Base-by-base conservation (phyloP, 2,329 filamentous ascomycete species). In the Calonectria hongkongensis region DNA sequence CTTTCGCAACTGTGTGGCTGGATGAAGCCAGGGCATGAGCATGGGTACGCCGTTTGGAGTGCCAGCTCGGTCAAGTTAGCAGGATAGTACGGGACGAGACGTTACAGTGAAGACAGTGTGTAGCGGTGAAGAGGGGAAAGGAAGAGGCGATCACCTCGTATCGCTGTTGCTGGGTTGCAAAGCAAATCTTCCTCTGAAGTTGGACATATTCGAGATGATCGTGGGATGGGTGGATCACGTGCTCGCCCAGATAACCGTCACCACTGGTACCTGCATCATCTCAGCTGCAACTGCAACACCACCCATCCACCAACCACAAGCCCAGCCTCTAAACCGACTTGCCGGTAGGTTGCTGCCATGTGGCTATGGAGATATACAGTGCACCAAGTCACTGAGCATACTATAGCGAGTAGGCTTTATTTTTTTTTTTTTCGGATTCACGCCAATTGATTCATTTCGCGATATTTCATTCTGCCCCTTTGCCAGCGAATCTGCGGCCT, bases 251-350 rank as follows among this genome's bases (percentile, higher is more conserved):
- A 25, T n/a, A 10, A 28, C 25, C n/a, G 33, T 30, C 41, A 33
- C 15, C 58, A 27, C 18, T 47, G 39, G 48, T 66, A 56, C 64
- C 64, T 66, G 64, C 50, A 25, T 66, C 64, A 36, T 50, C 48
- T 45, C 64, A 47, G 58, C 27, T 66, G 50, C 50, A 12, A 66
- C 50, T 56, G 48, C 39, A 66, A 56, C 64, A 66, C 45, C 45
- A 48, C 45, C 45, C 64, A 51, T 50, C 50, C 50, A 56, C 28
- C 48, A 45, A 43, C 64, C 48, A 54, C 36, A 54, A 39, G 5
- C 33, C 30, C 16, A 33, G 50, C 12, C 51, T 45, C 41, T 25
- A 27, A 56, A 33, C 16, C 18, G 36, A 41, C 15, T n/a, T 15
- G 15, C 54, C 9, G n/a, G 21, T n/a, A 13, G 54, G 54, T 16